phyloP scores from a whole-genome alignment of 2,329 filamentous ascomycete species.

The Thermothelomyces thermophilus region DNA sequence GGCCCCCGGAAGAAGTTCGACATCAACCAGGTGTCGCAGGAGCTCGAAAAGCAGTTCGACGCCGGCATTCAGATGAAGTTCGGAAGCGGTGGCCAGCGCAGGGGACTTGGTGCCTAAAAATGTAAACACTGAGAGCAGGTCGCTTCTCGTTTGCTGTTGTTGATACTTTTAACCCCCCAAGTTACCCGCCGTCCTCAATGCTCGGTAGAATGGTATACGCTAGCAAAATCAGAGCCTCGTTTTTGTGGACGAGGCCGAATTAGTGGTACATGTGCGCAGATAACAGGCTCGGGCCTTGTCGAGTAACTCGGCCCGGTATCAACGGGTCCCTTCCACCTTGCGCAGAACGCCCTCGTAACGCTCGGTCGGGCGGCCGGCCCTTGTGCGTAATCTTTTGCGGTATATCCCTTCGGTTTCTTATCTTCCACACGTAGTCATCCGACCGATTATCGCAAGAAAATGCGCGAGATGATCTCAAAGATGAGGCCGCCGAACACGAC shows the following conservation, averaged over 20 bases:
- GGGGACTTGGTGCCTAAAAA: conserved; percentile 49
- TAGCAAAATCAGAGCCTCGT: conserved; percentile 2
- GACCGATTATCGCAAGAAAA: conserved; percentile 30
- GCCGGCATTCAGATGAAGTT: conserved; percentile 51
- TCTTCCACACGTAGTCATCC: neutral
- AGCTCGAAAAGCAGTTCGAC: conserved; percentile 52
- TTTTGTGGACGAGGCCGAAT: neutral
- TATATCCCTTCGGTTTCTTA: neutral
- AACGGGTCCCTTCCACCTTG: neutral
- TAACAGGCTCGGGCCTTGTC: neutral
- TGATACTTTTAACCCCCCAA: neutral
- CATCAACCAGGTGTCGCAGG: conserved; percentile 39
- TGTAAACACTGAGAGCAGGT: neutral
- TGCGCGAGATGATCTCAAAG: conserved; percentile 51
- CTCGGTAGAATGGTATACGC: conserved; percentile 10
- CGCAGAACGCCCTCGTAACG: neutral
- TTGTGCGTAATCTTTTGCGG: neutral
- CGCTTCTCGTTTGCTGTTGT: neutral
- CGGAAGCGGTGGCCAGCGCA: conserved; percentile 42
- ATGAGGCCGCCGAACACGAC: conserved; percentile 55
- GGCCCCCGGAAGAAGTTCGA: conserved; percentile 29
- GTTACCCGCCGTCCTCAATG: neutral
- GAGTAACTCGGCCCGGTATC: neutral
- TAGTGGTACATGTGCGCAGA: conserved; percentile 6
- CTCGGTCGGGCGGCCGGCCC: neutral